phyloP scores from a whole-genome alignment of 78 protist genomes.

The Diacronema lutheri region DNA sequence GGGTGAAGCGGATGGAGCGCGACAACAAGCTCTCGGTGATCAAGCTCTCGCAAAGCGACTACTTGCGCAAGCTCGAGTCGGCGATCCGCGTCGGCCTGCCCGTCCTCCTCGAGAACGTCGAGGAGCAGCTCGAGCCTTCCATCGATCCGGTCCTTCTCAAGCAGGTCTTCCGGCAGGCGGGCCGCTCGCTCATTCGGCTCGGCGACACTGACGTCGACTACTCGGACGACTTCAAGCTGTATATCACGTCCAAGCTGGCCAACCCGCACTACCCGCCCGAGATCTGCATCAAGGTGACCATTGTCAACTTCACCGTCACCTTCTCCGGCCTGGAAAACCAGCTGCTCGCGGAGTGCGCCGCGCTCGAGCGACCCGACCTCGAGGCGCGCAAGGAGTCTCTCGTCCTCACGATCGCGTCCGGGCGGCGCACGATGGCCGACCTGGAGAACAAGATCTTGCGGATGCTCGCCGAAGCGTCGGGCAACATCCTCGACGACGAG shows the following conservation, averaged over 20 bases:
- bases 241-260: conserved; percentile 58
- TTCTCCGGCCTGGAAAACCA: conserved; percentile 64
- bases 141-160: conserved; percentile 57
- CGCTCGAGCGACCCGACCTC: conserved; percentile 63
- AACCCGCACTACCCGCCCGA: conserved; percentile 71
- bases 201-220: conserved; percentile 65
- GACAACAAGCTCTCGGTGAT: conserved; percentile 20
- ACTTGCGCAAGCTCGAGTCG: conserved; percentile 47
- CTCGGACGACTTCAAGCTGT: conserved; percentile 47
- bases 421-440: conserved; percentile 21
- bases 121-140: conserved; percentile 56
- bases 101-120: conserved; percentile 65
- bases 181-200: conserved; percentile 38
- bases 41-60: conserved; percentile 33
- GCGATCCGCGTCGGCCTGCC: conserved; percentile 59
- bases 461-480: conserved; percentile 54
- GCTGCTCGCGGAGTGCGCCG: conserved; percentile 45
- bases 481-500: conserved; percentile 62
- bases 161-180: conserved; percentile 16
- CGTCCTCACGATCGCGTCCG: conserved; percentile 51
- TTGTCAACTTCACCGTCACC: conserved; percentile 73
- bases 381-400: conserved; percentile 38
- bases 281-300: conserved; percentile 51
- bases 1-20: conserved; percentile 45
- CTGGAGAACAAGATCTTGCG: conserved; percentile 58